Conservation (phyloP, 768 basidiomycete genomes). For the Sporobolomyces roseus region DNA sequence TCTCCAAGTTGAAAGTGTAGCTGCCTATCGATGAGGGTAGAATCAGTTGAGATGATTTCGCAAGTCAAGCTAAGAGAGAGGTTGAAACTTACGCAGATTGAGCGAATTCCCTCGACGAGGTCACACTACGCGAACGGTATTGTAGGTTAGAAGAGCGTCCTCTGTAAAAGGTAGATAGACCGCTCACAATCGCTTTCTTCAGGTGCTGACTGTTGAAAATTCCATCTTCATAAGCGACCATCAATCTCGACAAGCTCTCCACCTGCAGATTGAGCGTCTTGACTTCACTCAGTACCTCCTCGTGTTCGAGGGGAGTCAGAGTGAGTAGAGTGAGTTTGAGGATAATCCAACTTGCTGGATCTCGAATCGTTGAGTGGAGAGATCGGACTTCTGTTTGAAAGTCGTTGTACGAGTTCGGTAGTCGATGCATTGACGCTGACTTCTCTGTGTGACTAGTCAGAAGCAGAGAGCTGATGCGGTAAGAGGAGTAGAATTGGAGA, state of each 20-base stretch:
- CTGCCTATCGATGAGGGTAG: too few relatives aligned
- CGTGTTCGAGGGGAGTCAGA: not conserved
- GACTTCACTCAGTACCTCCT: not conserved
- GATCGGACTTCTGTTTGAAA: not conserved
- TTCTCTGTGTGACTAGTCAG: too few relatives aligned
- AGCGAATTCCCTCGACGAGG: too few relatives aligned
- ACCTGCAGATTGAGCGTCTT: not conserved
- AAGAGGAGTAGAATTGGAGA: too few relatives aligned
- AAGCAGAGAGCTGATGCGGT: too few relatives aligned
- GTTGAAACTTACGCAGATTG: too few relatives aligned
- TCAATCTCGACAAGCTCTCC: not conserved
- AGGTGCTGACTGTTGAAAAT: not conserved
- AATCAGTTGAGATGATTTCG: too few relatives aligned
- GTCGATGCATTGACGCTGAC: too few relatives aligned
- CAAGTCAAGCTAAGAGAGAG: too few relatives aligned
- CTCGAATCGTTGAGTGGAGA: not conserved
- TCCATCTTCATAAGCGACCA: slow-evolving; percentile 1
- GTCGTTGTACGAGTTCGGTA: too few relatives aligned
- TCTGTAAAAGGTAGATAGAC: not conserved
- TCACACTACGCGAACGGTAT: too few relatives aligned
- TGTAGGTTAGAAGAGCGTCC: not conserved
- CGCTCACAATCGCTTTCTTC: not conserved
- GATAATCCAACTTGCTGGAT: not conserved
- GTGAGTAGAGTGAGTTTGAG: not conserved
- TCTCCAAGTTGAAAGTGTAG: too few relatives aligned